Evolutionary conservation across 1,139 yeast genomes (phyloP), one percentile per base, ranked within the genome.

Genomic region (Geotrichum europaeum): DNA sequence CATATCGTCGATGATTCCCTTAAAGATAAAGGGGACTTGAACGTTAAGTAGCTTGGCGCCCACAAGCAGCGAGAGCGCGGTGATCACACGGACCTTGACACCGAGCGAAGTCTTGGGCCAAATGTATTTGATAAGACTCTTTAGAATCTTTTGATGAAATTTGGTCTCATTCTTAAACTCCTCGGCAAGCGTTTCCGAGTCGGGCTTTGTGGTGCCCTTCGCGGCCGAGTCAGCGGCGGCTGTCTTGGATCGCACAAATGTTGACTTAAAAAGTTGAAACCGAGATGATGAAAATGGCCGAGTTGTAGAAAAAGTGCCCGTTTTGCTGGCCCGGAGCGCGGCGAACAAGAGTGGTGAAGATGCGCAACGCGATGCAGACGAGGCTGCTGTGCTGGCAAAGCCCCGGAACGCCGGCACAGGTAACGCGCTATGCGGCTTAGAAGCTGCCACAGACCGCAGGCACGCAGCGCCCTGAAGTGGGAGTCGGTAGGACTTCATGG

Each of bases 1-100:
- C 98, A 94, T 92, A 18, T 85, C 83, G 75, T 94, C 99, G 55
- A 94, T 85, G 58, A 91, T 92, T 53, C 83, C 81, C 70, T 94
- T 95, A 80, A 94, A 94, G 73, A 84, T 90, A 70, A 94, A 92
- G 0, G 99, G 99, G 3, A 94, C 99, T 72, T 94, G 96, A 5
- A 94, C 97, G 72, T 92, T 95, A 54, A 94, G 78, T 7, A 94
- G 70, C 72, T 94, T 94, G 34, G 97, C 88, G 0, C 85, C 85
- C 6, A 95, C 81, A 64, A 94, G 79, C 59, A 94, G 75, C 0
- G 85, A 69, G 32, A 94, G 72, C 0, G 99, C 97, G 9, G 87
- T 67, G 0, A 87, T 75, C 0, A 94, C 99, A 55, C 99, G 78
- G 49, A 83, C 70, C 70, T 85, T 87, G 65, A 89, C 90, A 57